These are phyloP conservation scores for Aureobasidium sp. DNA, from an alignment of 2,329 filamentous ascomycete genomes.

Conservation along the genomic window DNA sequence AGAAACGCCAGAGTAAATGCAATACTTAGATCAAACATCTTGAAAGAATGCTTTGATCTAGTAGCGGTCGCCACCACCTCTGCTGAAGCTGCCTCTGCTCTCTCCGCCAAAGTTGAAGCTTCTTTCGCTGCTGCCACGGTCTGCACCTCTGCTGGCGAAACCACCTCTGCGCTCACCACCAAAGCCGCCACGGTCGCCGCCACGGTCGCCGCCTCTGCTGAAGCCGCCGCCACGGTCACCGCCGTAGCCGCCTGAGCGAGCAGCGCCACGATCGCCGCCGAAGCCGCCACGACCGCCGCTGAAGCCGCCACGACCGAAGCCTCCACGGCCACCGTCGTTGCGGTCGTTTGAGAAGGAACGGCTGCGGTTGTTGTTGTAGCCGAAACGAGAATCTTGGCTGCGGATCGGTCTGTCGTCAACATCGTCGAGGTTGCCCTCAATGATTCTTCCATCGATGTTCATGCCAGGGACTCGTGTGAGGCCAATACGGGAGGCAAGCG, in stretches of 20 bases:
- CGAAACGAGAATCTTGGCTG: conserved; percentile 6
- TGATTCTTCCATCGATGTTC: conserved; percentile 16
- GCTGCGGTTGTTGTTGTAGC: conserved; percentile 1
- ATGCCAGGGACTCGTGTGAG: conserved; percentile 24
- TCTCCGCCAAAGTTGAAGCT: neutral
- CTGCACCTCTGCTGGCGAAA: neutral
- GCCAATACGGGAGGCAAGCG: conserved; percentile 23
- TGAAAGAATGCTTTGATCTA: neutral
- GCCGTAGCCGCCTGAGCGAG: neutral
- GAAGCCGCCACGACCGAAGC: conserved; percentile 5
- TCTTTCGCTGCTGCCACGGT: conserved; percentile 16
- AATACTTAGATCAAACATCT: neutral
- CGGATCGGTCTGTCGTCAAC: conserved; percentile 19
- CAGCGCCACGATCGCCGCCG: conserved; percentile 7
- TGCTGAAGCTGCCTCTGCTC: neutral
- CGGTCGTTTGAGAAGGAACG: conserved; percentile 3
- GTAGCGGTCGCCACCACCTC: conserved; percentile 8
- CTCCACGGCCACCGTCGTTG: neutral
- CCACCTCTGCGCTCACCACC: neutral
- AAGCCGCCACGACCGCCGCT: conserved; percentile 11
- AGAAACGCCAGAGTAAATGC: neutral
- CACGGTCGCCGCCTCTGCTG: conserved; percentile 17
- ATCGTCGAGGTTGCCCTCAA: conserved; percentile 13
- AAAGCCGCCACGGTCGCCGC: conserved; percentile 9
- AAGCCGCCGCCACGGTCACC: neutral